A percentile compares a stretch with the other conserved stretches of the same genome.
Evolutionary conservation across 495 filamentous ascomycete species (phyloP).

Genomic region (Neurospora sp.): DNA sequence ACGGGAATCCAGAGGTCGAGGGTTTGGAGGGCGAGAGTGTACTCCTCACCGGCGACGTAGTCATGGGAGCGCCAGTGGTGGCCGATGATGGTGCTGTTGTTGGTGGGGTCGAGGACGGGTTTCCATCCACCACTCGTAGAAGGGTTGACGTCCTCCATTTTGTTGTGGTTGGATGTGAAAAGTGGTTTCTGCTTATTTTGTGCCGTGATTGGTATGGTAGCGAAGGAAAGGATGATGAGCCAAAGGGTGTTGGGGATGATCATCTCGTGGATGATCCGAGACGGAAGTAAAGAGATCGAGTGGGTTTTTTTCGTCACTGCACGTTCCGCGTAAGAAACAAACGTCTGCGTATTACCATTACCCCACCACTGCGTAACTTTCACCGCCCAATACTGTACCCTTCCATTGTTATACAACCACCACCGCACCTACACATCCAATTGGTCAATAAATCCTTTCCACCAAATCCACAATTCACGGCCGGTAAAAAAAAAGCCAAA

Average conservation of each 20-base stretch:
- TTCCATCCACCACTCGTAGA: neutral
- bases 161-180: neutral
- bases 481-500: neutral
- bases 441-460: neutral
- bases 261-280: neutral
- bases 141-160: neutral
- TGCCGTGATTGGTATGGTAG: neutral
- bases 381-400: neutral
- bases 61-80: neutral
- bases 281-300: neutral
- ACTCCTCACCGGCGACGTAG: neutral
- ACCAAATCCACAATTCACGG: neutral
- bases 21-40: constrained; percentile 10
- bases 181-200: neutral
- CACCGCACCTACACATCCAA: neutral
- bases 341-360: neutral
- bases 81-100: constrained; percentile 6
- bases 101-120: neutral
- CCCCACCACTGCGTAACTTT: neutral
- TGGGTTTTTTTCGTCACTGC: neutral
- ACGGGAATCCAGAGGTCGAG: constrained; percentile 16
- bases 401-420: neutral
- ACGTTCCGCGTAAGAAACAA: neutral
- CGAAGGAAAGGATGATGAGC: neutral
- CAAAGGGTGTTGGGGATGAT: neutral